These are phyloP conservation scores for Parmelia sp. DNA, from an alignment of 495 filamentous ascomycete species.

Conservation along the genomic window DNA sequence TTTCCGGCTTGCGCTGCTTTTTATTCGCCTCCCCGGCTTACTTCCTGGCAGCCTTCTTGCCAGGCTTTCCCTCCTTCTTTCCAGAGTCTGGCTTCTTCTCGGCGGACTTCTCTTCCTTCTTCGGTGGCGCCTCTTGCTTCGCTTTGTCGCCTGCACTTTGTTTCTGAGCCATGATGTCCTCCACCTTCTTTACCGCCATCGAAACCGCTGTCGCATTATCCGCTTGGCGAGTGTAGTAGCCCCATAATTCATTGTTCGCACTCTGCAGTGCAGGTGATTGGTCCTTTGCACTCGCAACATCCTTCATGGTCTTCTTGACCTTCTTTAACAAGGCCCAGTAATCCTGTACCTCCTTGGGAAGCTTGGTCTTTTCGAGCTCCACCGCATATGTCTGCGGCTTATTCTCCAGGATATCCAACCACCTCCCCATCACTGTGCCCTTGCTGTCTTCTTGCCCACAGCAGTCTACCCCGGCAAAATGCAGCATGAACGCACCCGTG, in stretches of 20 bases:
- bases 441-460: neutral
- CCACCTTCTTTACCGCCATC: neutral
- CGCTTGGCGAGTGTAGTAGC: neutral
- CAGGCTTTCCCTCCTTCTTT: neutral
- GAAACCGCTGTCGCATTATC: neutral
- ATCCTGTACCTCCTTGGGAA: slow-evolving; percentile 2
- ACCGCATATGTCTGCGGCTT: slow-evolving; percentile 10
- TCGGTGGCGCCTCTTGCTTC: neutral
- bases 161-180: neutral
- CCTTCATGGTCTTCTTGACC: slow-evolving; percentile 10
- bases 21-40: neutral
- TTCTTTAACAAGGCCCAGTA: slow-evolving; percentile 11
- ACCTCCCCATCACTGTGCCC: slow-evolving; percentile 2
- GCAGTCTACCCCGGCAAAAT: neutral
- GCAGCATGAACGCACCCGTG: neutral
- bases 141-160: neutral
- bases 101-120: neutral
- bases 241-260: neutral
- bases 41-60: neutral
- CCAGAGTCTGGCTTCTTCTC: neutral
- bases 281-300: neutral
- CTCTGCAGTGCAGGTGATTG: neutral
- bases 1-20: neutral
- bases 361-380: slow-evolving; percentile 8
- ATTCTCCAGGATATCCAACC: slow-evolving; percentile 15